Conservation (phyloP, 2,329 filamentous ascomycete genomes). For the Cryphonectria naterciae region DNA sequence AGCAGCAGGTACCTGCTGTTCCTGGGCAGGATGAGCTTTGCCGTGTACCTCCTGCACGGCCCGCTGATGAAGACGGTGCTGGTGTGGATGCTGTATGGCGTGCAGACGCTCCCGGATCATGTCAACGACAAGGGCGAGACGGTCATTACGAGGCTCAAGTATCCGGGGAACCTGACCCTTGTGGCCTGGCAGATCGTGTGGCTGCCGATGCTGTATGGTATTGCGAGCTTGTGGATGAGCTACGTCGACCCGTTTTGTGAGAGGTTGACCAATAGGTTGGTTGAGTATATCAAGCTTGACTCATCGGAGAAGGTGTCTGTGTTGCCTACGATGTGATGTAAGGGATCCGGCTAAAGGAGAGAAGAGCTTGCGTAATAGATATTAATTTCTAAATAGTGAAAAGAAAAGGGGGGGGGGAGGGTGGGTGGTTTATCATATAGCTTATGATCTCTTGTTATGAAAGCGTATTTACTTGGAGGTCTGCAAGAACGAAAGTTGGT, state of each 20-base stretch:
- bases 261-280: slow-evolving; percentile 45
- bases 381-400: background rate
- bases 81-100: slow-evolving; percentile 62
- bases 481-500: background rate
- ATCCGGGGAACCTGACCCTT: slow-evolving; percentile 44
- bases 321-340: slow-evolving; percentile 9
- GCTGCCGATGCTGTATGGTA: slow-evolving; percentile 51
- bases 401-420: background rate
- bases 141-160: slow-evolving; percentile 40
- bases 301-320: slow-evolving; percentile 31
- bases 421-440: no score
- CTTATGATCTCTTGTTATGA: background rate
- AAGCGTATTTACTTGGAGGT: background rate
- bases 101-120: slow-evolving; percentile 42
- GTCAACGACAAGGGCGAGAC: slow-evolving; percentile 42
- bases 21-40: slow-evolving; percentile 67
- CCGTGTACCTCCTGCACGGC: slow-evolving; percentile 67
- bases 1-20: slow-evolving; percentile 61
- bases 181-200: slow-evolving; percentile 47
- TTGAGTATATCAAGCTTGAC: slow-evolving; percentile 31
- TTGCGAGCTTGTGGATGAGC: slow-evolving; percentile 55
- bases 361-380: background rate
- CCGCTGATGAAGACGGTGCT: slow-evolving; percentile 62
- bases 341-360: background rate
- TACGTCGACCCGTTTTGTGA: slow-evolving; percentile 58